Evolutionary conservation across 2,329 filamentous ascomycete genomes (phyloP), one percentile per base, ranked within the genome.

Genomic region (Parastagonospora nodorum): DNA sequence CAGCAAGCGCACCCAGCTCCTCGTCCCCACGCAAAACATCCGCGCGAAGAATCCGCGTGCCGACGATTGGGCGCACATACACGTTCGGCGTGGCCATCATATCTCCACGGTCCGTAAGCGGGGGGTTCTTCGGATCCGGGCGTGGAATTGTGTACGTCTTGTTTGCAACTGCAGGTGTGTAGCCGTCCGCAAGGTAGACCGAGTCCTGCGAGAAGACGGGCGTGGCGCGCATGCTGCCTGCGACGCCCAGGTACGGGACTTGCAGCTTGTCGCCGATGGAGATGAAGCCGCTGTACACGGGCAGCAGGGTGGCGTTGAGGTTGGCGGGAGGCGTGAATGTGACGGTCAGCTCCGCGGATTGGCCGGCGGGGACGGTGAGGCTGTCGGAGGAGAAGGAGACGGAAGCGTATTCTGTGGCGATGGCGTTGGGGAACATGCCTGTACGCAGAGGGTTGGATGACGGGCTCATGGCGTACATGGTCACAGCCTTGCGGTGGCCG

Each of bases 231-330:
- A 61, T 58, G 37, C 47, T 60, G 28, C 54, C 58, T 15, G 48
- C 56, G 14, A 61, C 62, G 2, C 63, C 63, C 3, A 63, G 47
- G 29, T 67, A 65, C 4, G 63, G 62, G 0, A 67, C 28, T 8
- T 43, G 33, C 27, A 65, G 50, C 8, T 37, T 33, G 12, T 46
- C 32, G 32, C 42, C 53, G 2, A 62, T 5, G 10, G 48, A 46
- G 27, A 67, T 51, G 38, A 49, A 65, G 43, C 63, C 63, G 12
- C 57, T 58, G 51, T 66, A 65, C 5, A 66, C 53, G 8, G 63
- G 60, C 7, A 65, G 46, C 5, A 58, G 41, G 5, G 55, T 58
- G 5, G 50, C 50, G 35, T 66, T 60, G 43, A 63, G 40, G 19
- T 53, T 49, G n/a, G 58, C 37, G 14, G 62, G 61, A 2, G 63